Evolutionary conservation across 2,329 filamentous ascomycete genomes (phyloP), one percentile per base, ranked within the genome.

Genomic region (Epichloe uncinata): DNA sequence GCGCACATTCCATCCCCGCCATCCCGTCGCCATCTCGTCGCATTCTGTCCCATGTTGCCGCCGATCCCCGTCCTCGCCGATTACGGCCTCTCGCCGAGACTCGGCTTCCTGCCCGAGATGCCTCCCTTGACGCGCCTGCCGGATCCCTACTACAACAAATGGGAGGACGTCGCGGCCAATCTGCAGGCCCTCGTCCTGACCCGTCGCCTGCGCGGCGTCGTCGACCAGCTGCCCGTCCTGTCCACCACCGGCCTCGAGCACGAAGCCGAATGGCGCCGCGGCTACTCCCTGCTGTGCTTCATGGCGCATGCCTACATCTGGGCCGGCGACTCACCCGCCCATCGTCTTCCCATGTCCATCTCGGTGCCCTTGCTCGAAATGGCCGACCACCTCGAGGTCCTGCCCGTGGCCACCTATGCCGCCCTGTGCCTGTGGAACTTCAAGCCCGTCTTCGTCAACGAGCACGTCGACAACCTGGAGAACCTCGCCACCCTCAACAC

Each of bases 261-360:
- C 56, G 87, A 91, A 59, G 77, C 85, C 52, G 89, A 98, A 75
- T 97, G 91, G 93, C 82, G 88, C 61, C 79, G 93, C 60, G 93
- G 93, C 54, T 97, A 97, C 70, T 85, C 85, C 52, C 75, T 96
- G 49, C 75, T 98, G 51, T 85, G 82, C 52, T 96, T 97, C 69
- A 88, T 97, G 68, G 79, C 89, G 36, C 91, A 98, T 70, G 86
- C 84, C 57, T 98, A 97, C 70, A 87, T 98, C 63, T 98, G 93
- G 93, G 87, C 88, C 61, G 91, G 88, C 66, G 85, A 94, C 61
- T 78, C 74, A 58, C 90, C 93, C 43, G 77, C 78, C 57, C 89
- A 95, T 62, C 73, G 75, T 48, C 69, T 98, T 47, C 93, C 93
- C 44, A 81, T 86, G 26, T 74, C 87, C 52, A 80, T 98, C 55